Evolutionary conservation across 1,139 yeast species (phyloP).

Genomic region (Taphrina communis): DNA sequence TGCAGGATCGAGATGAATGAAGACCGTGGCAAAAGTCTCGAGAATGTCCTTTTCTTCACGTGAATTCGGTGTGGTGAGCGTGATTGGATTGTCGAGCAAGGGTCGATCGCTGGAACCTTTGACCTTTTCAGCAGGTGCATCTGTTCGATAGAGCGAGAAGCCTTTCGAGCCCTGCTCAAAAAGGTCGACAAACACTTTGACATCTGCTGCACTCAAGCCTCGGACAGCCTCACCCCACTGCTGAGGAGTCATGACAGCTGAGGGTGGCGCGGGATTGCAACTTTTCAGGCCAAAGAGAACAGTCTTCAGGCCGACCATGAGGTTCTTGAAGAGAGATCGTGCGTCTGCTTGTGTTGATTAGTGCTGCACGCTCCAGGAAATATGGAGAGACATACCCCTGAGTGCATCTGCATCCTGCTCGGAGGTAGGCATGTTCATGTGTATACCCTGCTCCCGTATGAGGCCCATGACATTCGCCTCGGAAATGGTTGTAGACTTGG

Average conservation of each 20-base stretch:
- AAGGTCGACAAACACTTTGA: slow-evolving; percentile 71
- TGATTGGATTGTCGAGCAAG: slow-evolving; percentile 49
- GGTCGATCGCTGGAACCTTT: slow-evolving; percentile 53
- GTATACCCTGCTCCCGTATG: slow-evolving; percentile 19
- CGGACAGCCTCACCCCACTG: slow-evolving; percentile 91
- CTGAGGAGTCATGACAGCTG: slow-evolving; percentile 60
- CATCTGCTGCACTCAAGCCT: slow-evolving; percentile 80
- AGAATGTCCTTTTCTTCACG: slow-evolving; percentile 93
- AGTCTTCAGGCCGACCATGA: slow-evolving; percentile 88
- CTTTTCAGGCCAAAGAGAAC: slow-evolving; percentile 87
- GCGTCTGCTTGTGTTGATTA: slow-evolving; percentile 64
- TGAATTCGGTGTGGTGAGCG: slow-evolving; percentile 57
- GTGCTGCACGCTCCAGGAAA: too few species aligned
- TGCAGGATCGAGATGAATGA: slow-evolving; percentile 92
- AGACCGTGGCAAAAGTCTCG: slow-evolving; percentile 94
- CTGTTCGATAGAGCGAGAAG: slow-evolving; percentile 68
- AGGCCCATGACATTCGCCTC: not conserved
- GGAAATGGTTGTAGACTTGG: not conserved
- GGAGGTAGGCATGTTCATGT: slow-evolving; percentile 7
- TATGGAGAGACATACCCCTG: slow-evolving; percentile 11
- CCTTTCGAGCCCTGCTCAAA: slow-evolving; percentile 88
- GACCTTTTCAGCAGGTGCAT: slow-evolving; percentile 53
- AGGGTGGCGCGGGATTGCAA: slow-evolving; percentile 79
- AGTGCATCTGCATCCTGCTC: slow-evolving; percentile 11
- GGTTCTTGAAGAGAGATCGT: slow-evolving; percentile 80